Evolutionary conservation across 1,139 yeast species (phyloP), one percentile per base, ranked within the genome.

Genomic region (Kodamaea fungicola): DNA sequence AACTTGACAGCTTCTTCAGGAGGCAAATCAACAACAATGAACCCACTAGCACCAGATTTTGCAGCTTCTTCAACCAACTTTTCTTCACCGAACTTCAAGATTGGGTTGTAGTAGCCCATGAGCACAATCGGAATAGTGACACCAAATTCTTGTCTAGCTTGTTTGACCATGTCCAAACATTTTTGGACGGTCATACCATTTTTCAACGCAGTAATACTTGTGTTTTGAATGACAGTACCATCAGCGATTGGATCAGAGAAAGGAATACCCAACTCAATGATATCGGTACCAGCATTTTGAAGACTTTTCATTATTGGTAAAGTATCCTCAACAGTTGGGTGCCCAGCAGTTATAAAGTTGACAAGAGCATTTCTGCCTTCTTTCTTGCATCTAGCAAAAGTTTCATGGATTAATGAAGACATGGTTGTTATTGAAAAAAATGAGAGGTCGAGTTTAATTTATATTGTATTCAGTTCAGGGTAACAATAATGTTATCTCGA

Each of bases 201-300:
- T 24, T 77, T 74, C 47, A 92, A 73, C 8, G 98, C 94, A 16
- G 65, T 70, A 26, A 77, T 77, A 63, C 90, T 90, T 29, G 97
- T 88, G 28, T 71, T 79, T 64, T 92, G 98, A 52, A 92, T 92
- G 10, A 95, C 88, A 28, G 97, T 96, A 33, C 99, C 99, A 61
- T 92, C 99, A 30, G 97, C 99, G 55, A 92, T 88, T 31, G 99
- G 98, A 59, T 92, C 99, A n/a, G 96, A 83, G 61, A 92, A 92
- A 31, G 99, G 99, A 56, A 94, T 69, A 44, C 99, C 98, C 35
- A 92, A 68, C 66, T 92, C 99, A 49, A 92, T 87, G 45, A 92
- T 76, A 58, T 92, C 98, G 16, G 87, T 94, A 43, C 99, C 99
- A 46, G 95, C 97, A 32, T 78, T 85, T 67, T 92, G 97, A 67